phyloP scores from a whole-genome alignment of 306 rosid species.

The Citrullus amarus region DNA sequence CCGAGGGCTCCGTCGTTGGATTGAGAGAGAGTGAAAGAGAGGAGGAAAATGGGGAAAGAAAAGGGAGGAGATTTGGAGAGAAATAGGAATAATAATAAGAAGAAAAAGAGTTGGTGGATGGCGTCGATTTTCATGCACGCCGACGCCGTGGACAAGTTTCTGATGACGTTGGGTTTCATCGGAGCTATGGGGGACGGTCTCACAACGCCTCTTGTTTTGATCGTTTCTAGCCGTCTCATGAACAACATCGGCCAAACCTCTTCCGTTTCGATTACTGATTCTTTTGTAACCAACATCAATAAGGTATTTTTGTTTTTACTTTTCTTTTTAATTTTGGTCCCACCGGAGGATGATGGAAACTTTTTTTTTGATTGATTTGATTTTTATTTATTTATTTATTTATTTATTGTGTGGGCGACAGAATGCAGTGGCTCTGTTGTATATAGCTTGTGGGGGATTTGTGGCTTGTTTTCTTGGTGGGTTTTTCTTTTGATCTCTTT shows the following conservation, averaged over 20 bases:
- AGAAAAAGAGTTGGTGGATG: slow-evolving; percentile 28
- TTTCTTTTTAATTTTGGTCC: background rate
- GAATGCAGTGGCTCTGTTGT: slow-evolving; percentile 65
- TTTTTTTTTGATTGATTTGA: background rate
- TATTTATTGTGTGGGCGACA: slow-evolving; percentile 18
- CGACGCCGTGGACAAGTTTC: slow-evolving; percentile 36
- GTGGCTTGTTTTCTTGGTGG: slow-evolving; percentile 72
- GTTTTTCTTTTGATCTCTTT: background rate
- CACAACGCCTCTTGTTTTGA: slow-evolving; percentile 38
- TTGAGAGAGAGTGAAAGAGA: background rate
- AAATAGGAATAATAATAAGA: background rate
- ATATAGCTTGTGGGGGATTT: slow-evolving; percentile 58
- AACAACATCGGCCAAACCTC: slow-evolving; percentile 29
- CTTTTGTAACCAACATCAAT: slow-evolving; percentile 18
- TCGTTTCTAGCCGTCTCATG: slow-evolving; percentile 32
- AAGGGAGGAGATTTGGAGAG: background rate
- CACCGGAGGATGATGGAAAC: background rate
- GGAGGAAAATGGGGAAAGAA: slow-evolving; percentile 1
- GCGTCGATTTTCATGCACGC: slow-evolving; percentile 70
- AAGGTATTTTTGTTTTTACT: slow-evolving; percentile 4
- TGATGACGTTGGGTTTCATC: slow-evolving; percentile 50
- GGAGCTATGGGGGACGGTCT: slow-evolving; percentile 71
- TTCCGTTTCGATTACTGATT: background rate
- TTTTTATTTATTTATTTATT: background rate
- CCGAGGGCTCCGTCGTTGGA: background rate